Evolutionary conservation across 1,284 basidiomycete genomes (phyloP).

Genomic region (Dichomitus squalens): DNA sequence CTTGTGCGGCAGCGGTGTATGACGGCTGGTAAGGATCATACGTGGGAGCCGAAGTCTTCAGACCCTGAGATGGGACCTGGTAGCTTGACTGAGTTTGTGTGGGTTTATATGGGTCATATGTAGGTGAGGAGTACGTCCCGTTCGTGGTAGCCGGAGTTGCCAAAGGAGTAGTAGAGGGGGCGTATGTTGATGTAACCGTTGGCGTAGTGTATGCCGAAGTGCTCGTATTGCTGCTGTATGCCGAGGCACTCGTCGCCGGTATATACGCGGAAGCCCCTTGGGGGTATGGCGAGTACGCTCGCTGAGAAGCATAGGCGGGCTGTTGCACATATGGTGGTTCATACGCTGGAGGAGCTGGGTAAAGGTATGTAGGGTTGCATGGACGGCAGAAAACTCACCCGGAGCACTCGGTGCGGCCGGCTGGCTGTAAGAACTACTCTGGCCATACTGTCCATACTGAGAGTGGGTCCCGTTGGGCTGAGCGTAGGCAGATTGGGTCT

Average conservation of each 20-base stretch:
- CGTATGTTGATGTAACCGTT: constrained; percentile 5
- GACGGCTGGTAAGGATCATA: constrained; percentile 14
- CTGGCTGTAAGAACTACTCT: constrained; percentile 4
- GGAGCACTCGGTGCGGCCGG: constrained; percentile 6
- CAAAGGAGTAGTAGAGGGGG: constrained; percentile 5
- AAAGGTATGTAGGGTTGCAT: not conserved
- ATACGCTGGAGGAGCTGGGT: constrained; percentile 12
- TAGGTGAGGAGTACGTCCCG: constrained; percentile 11
- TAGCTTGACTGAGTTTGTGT: constrained; percentile 1
- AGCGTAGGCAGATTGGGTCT: constrained; percentile 15
- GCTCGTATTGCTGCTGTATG: not conserved
- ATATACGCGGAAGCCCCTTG: constrained; percentile 2
- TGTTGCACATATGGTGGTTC: constrained; percentile 19
- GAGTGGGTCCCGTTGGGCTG: constrained; percentile 21
- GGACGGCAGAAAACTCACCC: constrained; percentile 4
- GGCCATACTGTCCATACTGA: constrained; percentile 17
- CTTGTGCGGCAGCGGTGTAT: not conserved
- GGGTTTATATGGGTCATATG: constrained; percentile 30
- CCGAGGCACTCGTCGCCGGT: not conserved
- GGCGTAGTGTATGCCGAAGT: not conserved
- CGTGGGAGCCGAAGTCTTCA: not conserved
- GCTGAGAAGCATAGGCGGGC: constrained; percentile 12
- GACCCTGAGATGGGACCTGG: not conserved
- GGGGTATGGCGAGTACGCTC: constrained; percentile 22
- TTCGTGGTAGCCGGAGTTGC: constrained; percentile 8